Evolutionary conservation across 495 filamentous ascomycete species (phyloP), one percentile per base, ranked within the genome.

Genomic region (Astrothelium macrocarpum): DNA sequence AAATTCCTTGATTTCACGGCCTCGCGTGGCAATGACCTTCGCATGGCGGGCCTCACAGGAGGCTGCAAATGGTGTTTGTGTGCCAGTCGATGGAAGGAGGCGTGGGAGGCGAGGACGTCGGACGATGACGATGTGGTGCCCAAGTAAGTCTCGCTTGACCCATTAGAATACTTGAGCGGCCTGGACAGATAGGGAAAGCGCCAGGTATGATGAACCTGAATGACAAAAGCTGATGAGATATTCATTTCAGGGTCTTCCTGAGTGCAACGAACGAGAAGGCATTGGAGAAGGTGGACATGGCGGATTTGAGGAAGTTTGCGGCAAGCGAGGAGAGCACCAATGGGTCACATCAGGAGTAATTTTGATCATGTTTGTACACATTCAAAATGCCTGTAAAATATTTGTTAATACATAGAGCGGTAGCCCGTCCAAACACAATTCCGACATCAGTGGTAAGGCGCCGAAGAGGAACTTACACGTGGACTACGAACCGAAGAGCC

Each of bases 1-100:
- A 76, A 82, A 67, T 86, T 86, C 70, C 81, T 86, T 20, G 79
- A 85, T 66, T 86, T 81, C 72, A 76, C 76, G 49, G 82, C 82
- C 42, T 74, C 77, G 0, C 73, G 77, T 18, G 84, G 82, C 45
- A 86, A 86, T 67, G 80, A 86, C 64, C 74, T 87, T 20, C 75
- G 81, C 2, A 53, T 64, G 2, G 71, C 77, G 32, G 84, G 84
- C 23, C 74, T 86, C 31, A 80, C 75, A 29, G 75, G 71, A 14
- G 83, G 84, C 3, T 84, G 82, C 60, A 80, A 79, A 64, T 85
- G 85, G 84, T 87, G 85, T 67, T 68, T 86, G 10, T 82, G 81
- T 66, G 79, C 81, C 3, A 66, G 66, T 18, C 67, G 81, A 43
- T 84, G 81, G 81, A 76, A 78, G 67, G 80, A 84, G 65, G 81